Percentiles rank a stretch among this genome's conserved stretches.
phyloP scores from a whole-genome alignment of 1,284 basidiomycete genomes.

The Neolentinus lepideus region DNA sequence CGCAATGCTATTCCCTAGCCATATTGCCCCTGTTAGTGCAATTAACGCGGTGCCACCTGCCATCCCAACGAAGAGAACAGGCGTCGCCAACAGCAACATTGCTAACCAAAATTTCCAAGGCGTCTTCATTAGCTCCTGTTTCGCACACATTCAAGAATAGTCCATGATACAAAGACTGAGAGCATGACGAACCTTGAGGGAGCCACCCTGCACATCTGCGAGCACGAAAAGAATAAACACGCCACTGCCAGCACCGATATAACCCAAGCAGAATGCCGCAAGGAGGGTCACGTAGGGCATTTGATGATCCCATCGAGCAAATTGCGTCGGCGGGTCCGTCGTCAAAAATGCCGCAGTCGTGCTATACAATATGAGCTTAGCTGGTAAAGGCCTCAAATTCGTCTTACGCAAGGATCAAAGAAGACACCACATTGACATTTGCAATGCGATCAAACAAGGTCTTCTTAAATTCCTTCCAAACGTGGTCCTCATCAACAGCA shows the following conservation, averaged over 20 bases:
- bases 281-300: conserved; percentile 2
- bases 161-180: neutral
- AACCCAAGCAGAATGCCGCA: neutral
- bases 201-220: neutral
- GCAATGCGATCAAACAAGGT: neutral
- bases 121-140: neutral
- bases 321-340: neutral
- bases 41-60: neutral
- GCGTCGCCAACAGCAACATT: neutral
- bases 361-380: neutral
- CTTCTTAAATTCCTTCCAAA: neutral
- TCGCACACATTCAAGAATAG: neutral
- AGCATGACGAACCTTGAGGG: neutral
- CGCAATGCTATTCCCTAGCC: neutral
- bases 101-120: neutral
- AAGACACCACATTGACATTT: conserved; percentile 1
- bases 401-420: neutral
- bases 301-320: neutral
- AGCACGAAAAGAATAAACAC: neutral
- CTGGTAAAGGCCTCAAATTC: neutral
- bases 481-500: neutral
- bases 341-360: conserved; percentile 1
- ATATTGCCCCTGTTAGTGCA: neutral
- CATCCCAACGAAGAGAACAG: neutral
- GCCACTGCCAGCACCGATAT: neutral